Conservation (phyloP, 768 basidiomycete genomes). For the Postia placenta region DNA sequence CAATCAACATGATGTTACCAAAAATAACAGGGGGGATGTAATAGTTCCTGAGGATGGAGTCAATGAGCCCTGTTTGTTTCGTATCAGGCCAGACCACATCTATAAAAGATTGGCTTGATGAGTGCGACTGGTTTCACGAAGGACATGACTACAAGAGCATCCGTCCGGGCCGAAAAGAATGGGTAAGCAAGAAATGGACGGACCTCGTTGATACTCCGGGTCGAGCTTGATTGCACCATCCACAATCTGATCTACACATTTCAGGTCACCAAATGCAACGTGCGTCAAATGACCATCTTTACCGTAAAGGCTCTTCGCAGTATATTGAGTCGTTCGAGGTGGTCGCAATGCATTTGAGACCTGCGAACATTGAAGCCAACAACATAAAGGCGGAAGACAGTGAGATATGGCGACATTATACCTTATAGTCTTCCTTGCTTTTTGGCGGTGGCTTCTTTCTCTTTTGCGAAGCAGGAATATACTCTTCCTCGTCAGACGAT, state of each 20-base stretch:
- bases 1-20: constrained; percentile 31
- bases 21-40: constrained; percentile 67
- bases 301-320: constrained; percentile 42
- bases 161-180: neutral
- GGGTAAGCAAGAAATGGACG: constrained; percentile 2
- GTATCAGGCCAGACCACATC: constrained; percentile 60
- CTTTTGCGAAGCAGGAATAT: constrained; percentile 20
- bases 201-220: constrained; percentile 64
- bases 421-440: constrained; percentile 25
- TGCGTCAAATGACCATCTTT: too few relatives aligned
- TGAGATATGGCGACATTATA: constrained; percentile 5
- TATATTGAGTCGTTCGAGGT: constrained; percentile 34
- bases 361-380: constrained; percentile 10
- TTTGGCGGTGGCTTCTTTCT: constrained; percentile 20
- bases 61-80: constrained; percentile 58
- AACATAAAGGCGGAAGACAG: neutral
- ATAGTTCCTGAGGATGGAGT: constrained; percentile 58
- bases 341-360: constrained; percentile 28
- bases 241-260: constrained; percentile 44
- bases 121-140: too few relatives aligned
- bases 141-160: neutral
- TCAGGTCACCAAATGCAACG: too few relatives aligned
- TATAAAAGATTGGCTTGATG: constrained; percentile 22
- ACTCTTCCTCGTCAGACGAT: constrained; percentile 34
- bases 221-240: constrained; percentile 46